Evolutionary conservation across 106 monocot species (phyloP).

Genomic region (Alisma plantagoaquatica): DNA sequence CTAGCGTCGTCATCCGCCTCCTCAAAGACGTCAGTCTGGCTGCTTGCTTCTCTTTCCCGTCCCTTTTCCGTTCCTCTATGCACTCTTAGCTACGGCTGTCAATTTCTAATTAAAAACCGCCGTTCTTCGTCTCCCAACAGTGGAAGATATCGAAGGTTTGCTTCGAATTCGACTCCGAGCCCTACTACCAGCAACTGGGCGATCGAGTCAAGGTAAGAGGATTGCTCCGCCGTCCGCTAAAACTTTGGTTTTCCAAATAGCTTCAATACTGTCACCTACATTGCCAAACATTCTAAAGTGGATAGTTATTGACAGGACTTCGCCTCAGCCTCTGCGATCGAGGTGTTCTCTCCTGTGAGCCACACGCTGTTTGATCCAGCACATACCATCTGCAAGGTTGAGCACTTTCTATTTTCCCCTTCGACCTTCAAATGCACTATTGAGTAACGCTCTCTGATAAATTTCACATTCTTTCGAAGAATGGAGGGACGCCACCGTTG

Average conservation of each 20-base stretch:
- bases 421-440: too few species aligned
- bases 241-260: not conserved
- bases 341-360: constrained; percentile 68
- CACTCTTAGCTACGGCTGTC: not conserved
- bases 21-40: constrained; percentile 42
- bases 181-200: constrained; percentile 45
- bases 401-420: too few species aligned
- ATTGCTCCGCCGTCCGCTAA: not conserved
- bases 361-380: constrained; percentile 79
- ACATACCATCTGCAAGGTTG: constrained; percentile 59
- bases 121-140: constrained; percentile 18
- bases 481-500: constrained; percentile 70
- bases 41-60: not conserved
- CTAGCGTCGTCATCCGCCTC: constrained; percentile 21
- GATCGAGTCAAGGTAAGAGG: constrained; percentile 36
- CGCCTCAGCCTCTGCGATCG: constrained; percentile 44
- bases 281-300: not conserved
- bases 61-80: not conserved
- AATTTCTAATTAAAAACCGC: too few species aligned
- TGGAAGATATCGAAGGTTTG: constrained; percentile 75
- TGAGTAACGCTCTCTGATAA: too few species aligned
- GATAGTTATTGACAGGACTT: constrained; percentile 35
- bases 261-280: too few species aligned
- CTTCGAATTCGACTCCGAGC: constrained; percentile 81
- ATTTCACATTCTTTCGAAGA: too few species aligned